These are phyloP conservation scores for Microcyclospora pomicola DNA, from an alignment of 2,329 filamentous ascomycete genomes.

Conservation along the genomic window DNA sequence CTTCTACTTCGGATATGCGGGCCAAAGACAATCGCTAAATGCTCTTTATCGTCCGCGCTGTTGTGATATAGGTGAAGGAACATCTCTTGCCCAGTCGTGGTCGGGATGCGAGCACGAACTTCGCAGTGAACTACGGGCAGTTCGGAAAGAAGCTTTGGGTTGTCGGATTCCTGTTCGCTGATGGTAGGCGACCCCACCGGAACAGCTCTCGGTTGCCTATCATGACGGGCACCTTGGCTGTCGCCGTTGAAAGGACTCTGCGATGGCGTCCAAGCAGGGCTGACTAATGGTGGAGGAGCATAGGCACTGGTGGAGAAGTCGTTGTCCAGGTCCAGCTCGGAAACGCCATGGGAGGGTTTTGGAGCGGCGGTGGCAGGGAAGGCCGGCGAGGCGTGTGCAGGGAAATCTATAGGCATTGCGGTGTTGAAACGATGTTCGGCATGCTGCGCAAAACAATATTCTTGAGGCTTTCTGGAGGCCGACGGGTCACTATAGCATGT, in stretches of 20 bases:
- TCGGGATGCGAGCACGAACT: slow-evolving; percentile 88
- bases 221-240: slow-evolving; percentile 14
- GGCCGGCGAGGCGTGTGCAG: slow-evolving; percentile 32
- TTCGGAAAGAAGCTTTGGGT: slow-evolving; percentile 57
- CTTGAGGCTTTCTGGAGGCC: too few relatives aligned
- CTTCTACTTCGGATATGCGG: slow-evolving; percentile 60
- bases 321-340: slow-evolving; percentile 25
- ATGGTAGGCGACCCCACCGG: slow-evolving; percentile 24
- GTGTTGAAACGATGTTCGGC: too few relatives aligned
- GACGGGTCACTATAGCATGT: too few relatives aligned
- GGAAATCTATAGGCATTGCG: slow-evolving; percentile 37
- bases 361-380: slow-evolving; percentile 38
- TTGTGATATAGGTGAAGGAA: slow-evolving; percentile 93
- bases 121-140: slow-evolving; percentile 84
- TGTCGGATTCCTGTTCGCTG: slow-evolving; percentile 30
- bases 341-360: slow-evolving; percentile 27
- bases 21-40: slow-evolving; percentile 93
- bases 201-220: slow-evolving; percentile 28
- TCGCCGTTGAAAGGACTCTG: slow-evolving; percentile 14
- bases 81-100: slow-evolving; percentile 85
- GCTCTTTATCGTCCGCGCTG: slow-evolving; percentile 85
- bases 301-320: slow-evolving; percentile 12
- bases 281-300: slow-evolving; percentile 31
- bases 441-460: too few relatives aligned
- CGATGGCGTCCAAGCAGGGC: slow-evolving; percentile 31